Conservation (phyloP, 2,329 filamentous ascomycete genomes). For the Cadophora sp. region DNA sequence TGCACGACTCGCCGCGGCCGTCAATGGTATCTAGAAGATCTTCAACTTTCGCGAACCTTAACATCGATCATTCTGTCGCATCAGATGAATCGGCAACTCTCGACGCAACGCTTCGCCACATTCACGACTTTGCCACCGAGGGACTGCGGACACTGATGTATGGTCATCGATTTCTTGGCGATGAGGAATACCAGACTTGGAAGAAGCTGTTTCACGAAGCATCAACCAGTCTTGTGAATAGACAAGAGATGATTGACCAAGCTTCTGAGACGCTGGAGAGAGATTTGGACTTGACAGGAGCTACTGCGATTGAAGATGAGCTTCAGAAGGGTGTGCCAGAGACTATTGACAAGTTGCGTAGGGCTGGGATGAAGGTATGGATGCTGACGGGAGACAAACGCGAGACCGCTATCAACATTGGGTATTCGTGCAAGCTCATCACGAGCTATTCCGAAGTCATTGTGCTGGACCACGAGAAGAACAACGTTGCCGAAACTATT, state of each 20-base stretch:
- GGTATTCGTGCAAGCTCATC: constrained; percentile 82
- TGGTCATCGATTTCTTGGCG: constrained; percentile 77
- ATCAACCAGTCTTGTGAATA: constrained; percentile 80
- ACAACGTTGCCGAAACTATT: constrained; percentile 26
- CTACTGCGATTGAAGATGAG: constrained; percentile 93
- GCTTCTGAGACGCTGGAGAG: constrained; percentile 83
- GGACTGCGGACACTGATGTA: constrained; percentile 87
- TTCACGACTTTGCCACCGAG: constrained; percentile 87
- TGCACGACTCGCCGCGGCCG: constrained; percentile 15
- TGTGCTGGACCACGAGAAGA: constrained; percentile 67
- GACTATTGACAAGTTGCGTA: constrained; percentile 85
- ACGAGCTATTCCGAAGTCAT: constrained; percentile 75
- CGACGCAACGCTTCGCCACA: constrained; percentile 69
- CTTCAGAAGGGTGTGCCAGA: constrained; percentile 89
- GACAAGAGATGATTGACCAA: constrained; percentile 79
- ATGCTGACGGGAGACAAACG: constrained; percentile 95
- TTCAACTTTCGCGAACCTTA: constrained; percentile 4
- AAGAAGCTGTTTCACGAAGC: constrained; percentile 79
- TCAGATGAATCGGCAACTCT: constrained; percentile 53
- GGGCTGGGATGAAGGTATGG: constrained; percentile 90
- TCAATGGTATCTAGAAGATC: constrained; percentile 21
- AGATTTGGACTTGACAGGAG: constrained; percentile 82
- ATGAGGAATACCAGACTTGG: constrained; percentile 78
- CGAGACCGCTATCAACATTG: constrained; percentile 92
- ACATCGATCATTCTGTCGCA: constrained; percentile 19